A percentile compares a stretch with the other conserved stretches of the same genome.
Evolutionary conservation across 495 filamentous ascomycete genomes (phyloP).

Genomic region (Penicillium psychrofluorescens): DNA sequence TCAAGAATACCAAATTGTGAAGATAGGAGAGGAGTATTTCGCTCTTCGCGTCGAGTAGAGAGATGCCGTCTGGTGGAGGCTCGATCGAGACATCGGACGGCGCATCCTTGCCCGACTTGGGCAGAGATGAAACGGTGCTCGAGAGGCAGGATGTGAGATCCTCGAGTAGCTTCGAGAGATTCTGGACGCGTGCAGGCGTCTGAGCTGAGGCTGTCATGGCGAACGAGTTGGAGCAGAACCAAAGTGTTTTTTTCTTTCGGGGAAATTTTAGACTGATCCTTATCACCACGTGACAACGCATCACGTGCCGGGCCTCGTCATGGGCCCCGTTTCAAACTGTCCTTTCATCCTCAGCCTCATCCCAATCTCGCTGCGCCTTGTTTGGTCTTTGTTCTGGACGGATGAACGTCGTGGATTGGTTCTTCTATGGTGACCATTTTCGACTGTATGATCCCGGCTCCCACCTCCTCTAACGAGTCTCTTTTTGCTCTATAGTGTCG

Average conservation of each 20-base stretch:
- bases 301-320: too few species aligned
- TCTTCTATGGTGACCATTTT: too few species aligned
- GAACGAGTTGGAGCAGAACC: background rate
- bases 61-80: conserved; percentile 78
- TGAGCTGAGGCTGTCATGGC: conserved; percentile 22
- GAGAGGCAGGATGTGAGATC: conserved; percentile 55
- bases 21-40: conserved; percentile 93
- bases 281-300: too few species aligned
- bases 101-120: conserved; percentile 33
- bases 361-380: too few species aligned
- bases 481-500: too few species aligned
- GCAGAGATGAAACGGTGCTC: conserved; percentile 53
- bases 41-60: conserved; percentile 89
- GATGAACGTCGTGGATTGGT: too few species aligned
- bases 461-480: too few species aligned
- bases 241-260: background rate
- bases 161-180: conserved; percentile 51
- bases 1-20: conserved; percentile 86
- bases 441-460: too few species aligned
- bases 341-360: too few species aligned
- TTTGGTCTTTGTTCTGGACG: too few species aligned
- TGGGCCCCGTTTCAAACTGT: too few species aligned
- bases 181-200: conserved; percentile 16
- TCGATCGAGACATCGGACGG: conserved; percentile 40
- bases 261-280: conserved; percentile 17